These are phyloP conservation scores for Backusella tuberculispora DNA, from an alignment of 192 early-diverging fungal species.

Conservation along the genomic window DNA sequence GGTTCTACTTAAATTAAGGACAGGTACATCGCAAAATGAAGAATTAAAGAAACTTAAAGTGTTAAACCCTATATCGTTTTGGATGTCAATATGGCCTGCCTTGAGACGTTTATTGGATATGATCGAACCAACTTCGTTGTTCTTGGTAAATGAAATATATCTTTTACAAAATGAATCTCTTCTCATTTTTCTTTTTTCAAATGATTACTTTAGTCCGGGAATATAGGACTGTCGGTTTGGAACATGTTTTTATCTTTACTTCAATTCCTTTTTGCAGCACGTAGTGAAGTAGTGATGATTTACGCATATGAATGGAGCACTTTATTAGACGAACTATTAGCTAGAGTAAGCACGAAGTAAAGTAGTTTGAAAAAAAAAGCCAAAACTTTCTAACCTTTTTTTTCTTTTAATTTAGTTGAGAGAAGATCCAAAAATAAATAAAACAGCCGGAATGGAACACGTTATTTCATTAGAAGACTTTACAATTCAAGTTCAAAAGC, in stretches of 20 bases:
- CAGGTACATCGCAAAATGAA: neutral
- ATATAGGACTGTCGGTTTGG: constrained; percentile 36
- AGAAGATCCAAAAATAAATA: neutral
- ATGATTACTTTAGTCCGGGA: constrained; percentile 16
- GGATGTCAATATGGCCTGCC: constrained; percentile 34
- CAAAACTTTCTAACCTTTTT: neutral
- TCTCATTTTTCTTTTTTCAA: neutral
- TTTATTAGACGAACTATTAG: constrained; percentile 38
- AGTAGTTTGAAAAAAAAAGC: neutral
- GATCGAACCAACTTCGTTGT: constrained; percentile 20
- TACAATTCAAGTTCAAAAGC: neutral
- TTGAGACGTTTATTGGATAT: constrained; percentile 19
- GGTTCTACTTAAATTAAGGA: constrained; percentile 40
- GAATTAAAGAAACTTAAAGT: neutral
- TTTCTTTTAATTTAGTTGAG: neutral
- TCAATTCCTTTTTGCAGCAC: constrained; percentile 40
- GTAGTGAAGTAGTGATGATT: constrained; percentile 39
- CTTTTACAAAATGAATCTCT: neutral
- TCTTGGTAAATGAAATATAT: neutral
- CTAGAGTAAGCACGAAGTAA: constrained; percentile 28
- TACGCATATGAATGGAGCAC: constrained; percentile 47
- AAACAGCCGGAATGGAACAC: neutral
- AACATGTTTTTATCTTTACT: constrained; percentile 45
- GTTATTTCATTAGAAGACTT: constrained; percentile 20
- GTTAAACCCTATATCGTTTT: constrained; percentile 21